Base-by-base conservation (phyloP, 2,329 filamentous ascomycete genomes). In the Pseudogymnoascus sp. region DNA sequence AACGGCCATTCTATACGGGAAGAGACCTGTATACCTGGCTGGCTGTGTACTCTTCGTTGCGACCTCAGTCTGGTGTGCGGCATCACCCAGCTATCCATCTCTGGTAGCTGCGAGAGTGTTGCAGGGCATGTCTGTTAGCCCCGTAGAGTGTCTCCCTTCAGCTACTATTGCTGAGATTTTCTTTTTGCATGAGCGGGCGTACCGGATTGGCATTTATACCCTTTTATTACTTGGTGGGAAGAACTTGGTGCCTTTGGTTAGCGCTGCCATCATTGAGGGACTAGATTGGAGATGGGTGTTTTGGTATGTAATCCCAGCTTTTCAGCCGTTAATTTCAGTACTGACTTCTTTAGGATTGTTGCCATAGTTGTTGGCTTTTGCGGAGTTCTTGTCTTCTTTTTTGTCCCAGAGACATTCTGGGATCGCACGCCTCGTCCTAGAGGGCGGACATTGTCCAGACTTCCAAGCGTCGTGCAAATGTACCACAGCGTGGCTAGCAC, bases 151-250 rank as follows among this genome's bases (percentile, higher is more conserved):
- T 69, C 80, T 97, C 30, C 93, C 93, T 0, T 96, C 91, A 4
- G 92, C 93, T 14, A 96, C 91, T 0, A 93, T 97, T 68, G 91
- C 92, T 3, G 93, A 97, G 73, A 97, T 97, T 63, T 97, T 92
- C 77, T 97, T 96, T 70, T 78, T 97, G 18, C 93, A 97, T 69
- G 93, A 97, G 75, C 82, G 93, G 63, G 93, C 93, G 0, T 97
- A 92, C 71, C 87, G 93, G 4, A 85, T 97, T 47, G 94, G 94
- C 8, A 91, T 97, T 22, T 97, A 97, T 71, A 97, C 92, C 0
- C 75, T 97, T 18, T 78, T 97, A 5, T 80, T 97, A 11, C 81
- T 97, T 0, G 90, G 92, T 12, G 91, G 92, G 58, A 97, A 97
- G 78, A 97, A 97, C 67, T 72, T 97, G 64, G 81, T 96, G 4